Conservation (phyloP, 169 alveolate genomes). For the Cryptosporidium sp. region DNA sequence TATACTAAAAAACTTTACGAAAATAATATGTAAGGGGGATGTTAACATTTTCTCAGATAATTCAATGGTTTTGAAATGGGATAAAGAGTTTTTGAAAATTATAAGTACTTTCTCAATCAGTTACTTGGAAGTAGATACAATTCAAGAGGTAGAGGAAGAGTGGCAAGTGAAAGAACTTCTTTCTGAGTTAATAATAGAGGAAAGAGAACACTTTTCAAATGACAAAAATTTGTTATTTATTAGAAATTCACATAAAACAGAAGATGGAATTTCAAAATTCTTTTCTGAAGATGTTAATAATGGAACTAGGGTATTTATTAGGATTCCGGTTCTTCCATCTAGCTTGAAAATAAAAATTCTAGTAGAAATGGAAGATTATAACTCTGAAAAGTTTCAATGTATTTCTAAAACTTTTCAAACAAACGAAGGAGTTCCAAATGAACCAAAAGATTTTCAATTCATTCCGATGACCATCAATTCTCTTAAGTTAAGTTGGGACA, state of each 20-base stretch:
- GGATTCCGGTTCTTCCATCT: conserved; percentile 1
- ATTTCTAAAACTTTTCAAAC: conserved; percentile 31
- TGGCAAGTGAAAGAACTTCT: conserved; percentile 12
- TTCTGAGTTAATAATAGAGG: neutral
- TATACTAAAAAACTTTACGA: neutral
- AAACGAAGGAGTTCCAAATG: conserved; percentile 36
- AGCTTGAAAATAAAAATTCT: neutral
- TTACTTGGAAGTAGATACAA: neutral
- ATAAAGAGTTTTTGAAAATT: neutral
- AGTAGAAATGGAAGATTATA: conserved; percentile 9
- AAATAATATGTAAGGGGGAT: conserved; percentile 19
- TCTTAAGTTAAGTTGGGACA: conserved; percentile 24
- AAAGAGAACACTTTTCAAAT: neutral
- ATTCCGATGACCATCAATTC: conserved; percentile 46
- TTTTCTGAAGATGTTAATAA: neutral
- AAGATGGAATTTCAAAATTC: conserved; percentile 11
- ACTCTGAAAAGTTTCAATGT: conserved; percentile 32
- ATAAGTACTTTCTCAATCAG: neutral
- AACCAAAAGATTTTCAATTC: conserved; percentile 25
- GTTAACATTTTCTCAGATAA: conserved; percentile 19
- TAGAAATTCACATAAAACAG: neutral
- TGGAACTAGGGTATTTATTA: neutral
- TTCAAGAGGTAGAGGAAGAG: neutral
- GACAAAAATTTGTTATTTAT: neutral
- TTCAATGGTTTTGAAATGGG: conserved; percentile 28